Evolutionary conservation across 2,329 filamentous ascomycete genomes (phyloP), one percentile per base, ranked within the genome.

Genomic region (Arthroderma sp.): DNA sequence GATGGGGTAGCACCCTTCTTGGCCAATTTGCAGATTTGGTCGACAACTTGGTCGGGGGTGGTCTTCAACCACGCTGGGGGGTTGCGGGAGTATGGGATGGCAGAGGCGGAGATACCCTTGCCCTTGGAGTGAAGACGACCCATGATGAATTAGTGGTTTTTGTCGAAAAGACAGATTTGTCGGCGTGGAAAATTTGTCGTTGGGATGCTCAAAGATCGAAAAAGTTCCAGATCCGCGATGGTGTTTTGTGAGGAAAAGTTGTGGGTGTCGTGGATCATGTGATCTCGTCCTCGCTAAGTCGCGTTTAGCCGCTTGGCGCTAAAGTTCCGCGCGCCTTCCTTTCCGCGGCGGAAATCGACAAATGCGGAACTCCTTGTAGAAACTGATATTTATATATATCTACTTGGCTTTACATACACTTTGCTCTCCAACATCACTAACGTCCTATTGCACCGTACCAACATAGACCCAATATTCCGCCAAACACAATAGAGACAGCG

Each of bases 101-200:
- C 86, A 54, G 86, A 94, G 74, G 86, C 73, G 58, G 86, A 87
- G 74, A 98, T 98, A 73, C 91, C 93, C 86, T 96, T 96, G 77
- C 91, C 89, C 66, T 95, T 94, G 80, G 78, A 85, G 83, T 98
- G 93, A 83, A 96, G 82, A 78, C 89, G 82, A 82, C 88, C 86
- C 86, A 94, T 94, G 60, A 54, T 55, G 55, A 42, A 40, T 38
- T 44, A 34, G 39, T 43, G 22, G 30, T 40, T 46, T 38, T 22
- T 38, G 45, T 50, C 40, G 44, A 50, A 44, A 46, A 44, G 42
- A 40, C 5, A 29, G n/a, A 36, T 15, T 38, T 42, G 33, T 28
- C 29, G 38, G 42, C 32, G 36, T 11, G 15, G 15, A 22, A 22
- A 22, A 22, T 22, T 22, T 22, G 15, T 42, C 40, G 28, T 28